phyloP scores from a whole-genome alignment of 768 basidiomycete genomes.

The Macrolepiota dolichaula region DNA sequence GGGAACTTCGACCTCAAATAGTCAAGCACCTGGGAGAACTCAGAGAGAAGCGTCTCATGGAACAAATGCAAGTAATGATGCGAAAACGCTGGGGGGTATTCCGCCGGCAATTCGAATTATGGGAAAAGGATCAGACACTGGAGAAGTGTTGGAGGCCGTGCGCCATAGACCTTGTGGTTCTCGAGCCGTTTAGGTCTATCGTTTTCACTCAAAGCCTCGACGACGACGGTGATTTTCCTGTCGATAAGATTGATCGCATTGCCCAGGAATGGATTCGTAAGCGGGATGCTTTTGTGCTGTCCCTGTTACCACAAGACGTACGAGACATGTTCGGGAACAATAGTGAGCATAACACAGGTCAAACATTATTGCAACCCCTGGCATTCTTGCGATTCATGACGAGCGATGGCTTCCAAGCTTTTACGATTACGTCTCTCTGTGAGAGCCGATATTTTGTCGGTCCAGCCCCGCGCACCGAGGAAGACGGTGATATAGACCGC shows the following conservation, averaged over 20 bases:
- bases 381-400: background rate
- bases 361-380: background rate
- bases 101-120: background rate
- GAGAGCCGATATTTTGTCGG: too few species aligned
- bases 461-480: too few species aligned
- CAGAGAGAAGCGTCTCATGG: background rate
- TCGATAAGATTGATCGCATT: background rate
- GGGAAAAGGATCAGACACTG: background rate
- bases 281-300: background rate
- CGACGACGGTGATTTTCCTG: background rate
- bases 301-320: background rate
- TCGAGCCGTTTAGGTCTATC: constrained; percentile 2
- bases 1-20: background rate
- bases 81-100: background rate
- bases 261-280: background rate
- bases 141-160: background rate
- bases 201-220: background rate
- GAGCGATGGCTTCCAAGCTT: background rate
- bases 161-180: background rate
- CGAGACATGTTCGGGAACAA: background rate
- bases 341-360: background rate
- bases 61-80: background rate
- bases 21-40: background rate
- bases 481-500: too few species aligned
- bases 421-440: too few species aligned